phyloP scores from a whole-genome alignment of 2,329 filamentous ascomycete genomes.

The Ophiostoma perfectum region DNA sequence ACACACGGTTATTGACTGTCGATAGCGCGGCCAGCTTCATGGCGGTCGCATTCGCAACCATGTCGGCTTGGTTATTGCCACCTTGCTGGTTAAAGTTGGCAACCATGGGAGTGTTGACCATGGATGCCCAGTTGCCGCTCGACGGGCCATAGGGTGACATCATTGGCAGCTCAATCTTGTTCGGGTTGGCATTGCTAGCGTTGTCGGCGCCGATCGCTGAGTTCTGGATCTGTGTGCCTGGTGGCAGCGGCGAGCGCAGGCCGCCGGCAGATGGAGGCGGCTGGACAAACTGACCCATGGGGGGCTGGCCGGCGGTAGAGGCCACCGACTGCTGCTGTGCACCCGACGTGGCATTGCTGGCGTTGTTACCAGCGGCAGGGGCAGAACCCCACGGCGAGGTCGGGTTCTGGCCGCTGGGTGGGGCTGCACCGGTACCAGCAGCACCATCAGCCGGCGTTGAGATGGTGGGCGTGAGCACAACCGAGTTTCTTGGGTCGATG shows the following conservation, averaged over 20 bases:
- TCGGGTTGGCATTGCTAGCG: conserved; percentile 34
- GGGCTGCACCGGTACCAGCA: conserved; percentile 55
- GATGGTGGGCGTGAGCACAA: conserved; percentile 65
- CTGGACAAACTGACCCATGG: conserved; percentile 94
- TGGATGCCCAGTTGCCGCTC: conserved; percentile 95
- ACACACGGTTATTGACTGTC: conserved; percentile 96
- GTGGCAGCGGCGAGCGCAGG: conserved; percentile 71
- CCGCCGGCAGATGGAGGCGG: conserved; percentile 64
- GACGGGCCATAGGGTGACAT: conserved; percentile 72
- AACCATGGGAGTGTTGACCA: conserved; percentile 96
- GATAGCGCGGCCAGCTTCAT: conserved; percentile 98
- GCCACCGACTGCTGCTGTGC: conserved; percentile 57
- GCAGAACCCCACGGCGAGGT: conserved; percentile 70
- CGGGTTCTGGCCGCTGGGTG: conserved; percentile 60
- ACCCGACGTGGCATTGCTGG: conserved; percentile 51
- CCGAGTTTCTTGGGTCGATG: conserved; percentile 69
- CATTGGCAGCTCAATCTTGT: conserved; percentile 69
- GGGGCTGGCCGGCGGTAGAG: conserved; percentile 62
- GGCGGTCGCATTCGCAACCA: conserved; percentile 96
- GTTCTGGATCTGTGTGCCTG: conserved; percentile 62
- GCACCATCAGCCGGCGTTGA: conserved; percentile 59
- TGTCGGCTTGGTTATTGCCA: conserved; percentile 68
- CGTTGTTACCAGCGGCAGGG: conserved; percentile 28
- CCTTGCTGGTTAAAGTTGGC: conserved; percentile 68
- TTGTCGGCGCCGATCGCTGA: conserved; percentile 71